phyloP scores from a whole-genome alignment of 75 land plant species.

The Selaginella moellendorffii region DNA sequence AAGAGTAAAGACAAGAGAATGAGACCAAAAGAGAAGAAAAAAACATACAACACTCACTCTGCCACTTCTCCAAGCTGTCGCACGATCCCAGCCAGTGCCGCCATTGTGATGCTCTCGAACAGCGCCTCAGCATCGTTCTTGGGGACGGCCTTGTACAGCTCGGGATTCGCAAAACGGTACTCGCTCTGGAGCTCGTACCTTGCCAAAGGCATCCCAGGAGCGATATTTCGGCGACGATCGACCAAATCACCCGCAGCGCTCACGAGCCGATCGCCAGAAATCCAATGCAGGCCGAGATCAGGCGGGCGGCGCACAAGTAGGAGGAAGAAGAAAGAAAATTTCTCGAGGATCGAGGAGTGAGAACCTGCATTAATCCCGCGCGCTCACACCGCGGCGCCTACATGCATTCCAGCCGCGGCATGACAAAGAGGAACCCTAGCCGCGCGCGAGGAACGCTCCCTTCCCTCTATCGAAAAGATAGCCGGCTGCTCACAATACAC shows the following conservation, averaged over 20 bases:
- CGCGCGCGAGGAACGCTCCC: too few species aligned
- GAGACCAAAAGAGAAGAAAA: background rate
- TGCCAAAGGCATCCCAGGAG: slow-evolving; percentile 36
- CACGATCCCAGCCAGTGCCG: slow-evolving; percentile 57
- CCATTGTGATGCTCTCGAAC: slow-evolving; percentile 54
- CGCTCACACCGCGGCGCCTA: too few species aligned
- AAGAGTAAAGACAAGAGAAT: background rate
- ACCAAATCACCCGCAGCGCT: background rate
- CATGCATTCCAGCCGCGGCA: too few species aligned
- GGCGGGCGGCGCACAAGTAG: too few species aligned
- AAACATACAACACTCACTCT: slow-evolving; percentile 27
- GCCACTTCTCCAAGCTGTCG: slow-evolving; percentile 60
- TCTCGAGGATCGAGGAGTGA: background rate
- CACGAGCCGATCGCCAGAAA: background rate
- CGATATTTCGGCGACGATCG: background rate
- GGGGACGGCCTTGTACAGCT: slow-evolving; percentile 29
- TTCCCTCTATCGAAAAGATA: too few species aligned
- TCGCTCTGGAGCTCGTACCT: slow-evolving; percentile 46
- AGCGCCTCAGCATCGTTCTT: slow-evolving; percentile 40
- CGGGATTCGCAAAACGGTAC: slow-evolving; percentile 55
- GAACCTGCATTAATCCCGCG: background rate
- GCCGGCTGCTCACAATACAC: too few species aligned
- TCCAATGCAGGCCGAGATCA: background rate
- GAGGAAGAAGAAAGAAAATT: background rate
- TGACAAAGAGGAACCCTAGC: too few species aligned